These are phyloP conservation scores for Logfia minima DNA, from an alignment of 129 eudicot species.

Conservation along the genomic window DNA sequence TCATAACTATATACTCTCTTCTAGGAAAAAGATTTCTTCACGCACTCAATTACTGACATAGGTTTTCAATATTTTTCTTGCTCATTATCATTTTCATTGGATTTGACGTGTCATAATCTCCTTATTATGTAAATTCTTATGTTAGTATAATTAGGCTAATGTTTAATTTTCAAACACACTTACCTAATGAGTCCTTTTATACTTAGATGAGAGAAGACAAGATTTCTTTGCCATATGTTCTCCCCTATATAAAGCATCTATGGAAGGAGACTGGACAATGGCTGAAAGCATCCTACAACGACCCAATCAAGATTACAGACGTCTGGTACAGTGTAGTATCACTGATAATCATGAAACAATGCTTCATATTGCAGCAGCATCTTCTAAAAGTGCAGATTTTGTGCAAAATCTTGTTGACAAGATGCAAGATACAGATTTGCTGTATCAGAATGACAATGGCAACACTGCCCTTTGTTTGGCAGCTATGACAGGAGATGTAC, in stretches of 20 bases:
- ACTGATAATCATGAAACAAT: slow-evolving; percentile 5
- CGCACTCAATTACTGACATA: no score
- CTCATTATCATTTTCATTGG: no score
- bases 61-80: no score
- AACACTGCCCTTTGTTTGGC: slow-evolving; percentile 49
- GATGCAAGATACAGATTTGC: slow-evolving; percentile 9
- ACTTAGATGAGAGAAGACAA: neutral
- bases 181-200: neutral
- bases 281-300: slow-evolving; percentile 13
- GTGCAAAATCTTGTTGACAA: slow-evolving; percentile 27
- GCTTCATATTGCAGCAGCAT: slow-evolving; percentile 47
- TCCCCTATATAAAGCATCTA: slow-evolving; percentile 29
- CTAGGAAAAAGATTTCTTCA: no score
- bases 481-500: slow-evolving; percentile 33
- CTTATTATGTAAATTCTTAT: no score
- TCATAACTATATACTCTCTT: no score
- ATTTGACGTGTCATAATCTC: no score
- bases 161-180: no score
- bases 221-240: slow-evolving; percentile 18
- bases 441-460: slow-evolving; percentile 19
- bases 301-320: neutral
- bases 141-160: no score
- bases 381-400: slow-evolving; percentile 14
- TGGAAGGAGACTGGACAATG: slow-evolving; percentile 32
- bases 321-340: neutral